Percentiles rank a stretch among this genome's conserved stretches.
These are phyloP conservation scores for Dispira parvispora DNA, from an alignment of 192 early-diverging fungal species.

Conservation along the genomic window DNA sequence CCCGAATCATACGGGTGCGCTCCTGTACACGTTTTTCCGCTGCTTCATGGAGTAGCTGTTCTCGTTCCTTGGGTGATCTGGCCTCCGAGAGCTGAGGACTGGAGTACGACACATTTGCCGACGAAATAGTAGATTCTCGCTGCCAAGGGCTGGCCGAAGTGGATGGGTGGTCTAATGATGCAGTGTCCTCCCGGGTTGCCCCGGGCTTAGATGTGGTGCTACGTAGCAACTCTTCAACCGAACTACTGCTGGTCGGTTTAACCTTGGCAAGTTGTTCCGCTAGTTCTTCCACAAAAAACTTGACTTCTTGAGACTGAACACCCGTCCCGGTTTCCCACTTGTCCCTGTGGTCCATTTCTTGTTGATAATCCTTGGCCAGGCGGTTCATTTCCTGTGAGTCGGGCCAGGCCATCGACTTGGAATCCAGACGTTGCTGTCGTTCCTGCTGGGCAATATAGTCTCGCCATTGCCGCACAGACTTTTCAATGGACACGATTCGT, in stretches of 20 bases:
- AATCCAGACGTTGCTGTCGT: constrained; percentile 4
- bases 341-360: background rate
- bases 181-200: no score
- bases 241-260: no score
- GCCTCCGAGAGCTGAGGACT: background rate
- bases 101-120: background rate
- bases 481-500: background rate
- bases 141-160: no score
- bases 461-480: background rate
- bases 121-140: no score
- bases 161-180: no score
- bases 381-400: background rate
- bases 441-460: constrained; percentile 1
- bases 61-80: background rate
- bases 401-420: constrained; percentile 3
- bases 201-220: no score
- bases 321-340: constrained; percentile 18
- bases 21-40: background rate
- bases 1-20: background rate
- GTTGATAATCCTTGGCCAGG: background rate
- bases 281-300: constrained; percentile 18
- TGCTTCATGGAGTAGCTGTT: background rate
- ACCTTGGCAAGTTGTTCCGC: background rate
- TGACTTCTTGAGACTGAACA: constrained; percentile 16
- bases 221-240: no score